These are phyloP conservation scores for Penicillium sp. DNA, from an alignment of 2,329 filamentous ascomycete species.

Conservation along the genomic window DNA sequence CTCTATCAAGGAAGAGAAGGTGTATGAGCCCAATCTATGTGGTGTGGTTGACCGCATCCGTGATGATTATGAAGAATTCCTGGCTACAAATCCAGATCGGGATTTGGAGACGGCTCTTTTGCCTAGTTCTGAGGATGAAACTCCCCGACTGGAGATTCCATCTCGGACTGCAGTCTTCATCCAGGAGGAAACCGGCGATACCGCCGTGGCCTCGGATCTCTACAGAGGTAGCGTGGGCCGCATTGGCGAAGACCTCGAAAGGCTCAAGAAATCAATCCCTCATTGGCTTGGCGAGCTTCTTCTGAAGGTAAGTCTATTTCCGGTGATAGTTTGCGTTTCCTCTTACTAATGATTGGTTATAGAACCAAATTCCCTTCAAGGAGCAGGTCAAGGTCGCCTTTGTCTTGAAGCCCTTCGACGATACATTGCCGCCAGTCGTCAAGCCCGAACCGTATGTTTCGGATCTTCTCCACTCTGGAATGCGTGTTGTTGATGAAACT, in stretches of 20 bases:
- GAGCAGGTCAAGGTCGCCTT: slow-evolving; percentile 98
- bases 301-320: slow-evolving; percentile 56
- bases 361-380: slow-evolving; percentile 79
- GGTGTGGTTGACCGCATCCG: slow-evolving; percentile 47
- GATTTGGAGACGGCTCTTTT: slow-evolving; percentile 40
- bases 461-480: neutral
- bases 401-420: slow-evolving; percentile 76
- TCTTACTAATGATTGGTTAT: neutral
- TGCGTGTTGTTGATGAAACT: slow-evolving; percentile 1
- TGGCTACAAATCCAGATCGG: slow-evolving; percentile 38
- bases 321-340: neutral
- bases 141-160: slow-evolving; percentile 45
- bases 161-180: slow-evolving; percentile 59
- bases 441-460: slow-evolving; percentile 62
- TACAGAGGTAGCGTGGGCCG: slow-evolving; percentile 85
- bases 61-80: slow-evolving; percentile 46
- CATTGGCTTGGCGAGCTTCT: slow-evolving; percentile 91
- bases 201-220: slow-evolving; percentile 71
- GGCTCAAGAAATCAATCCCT: slow-evolving; percentile 80
- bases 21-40: slow-evolving; percentile 46
- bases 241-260: slow-evolving; percentile 72
- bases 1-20: slow-evolving; percentile 49
- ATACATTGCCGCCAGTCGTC: slow-evolving; percentile 70
- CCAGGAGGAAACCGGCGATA: slow-evolving; percentile 62
- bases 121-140: slow-evolving; percentile 45